phyloP scores from a whole-genome alignment of 1,284 basidiomycete genomes.

The Coniophora puteana region DNA sequence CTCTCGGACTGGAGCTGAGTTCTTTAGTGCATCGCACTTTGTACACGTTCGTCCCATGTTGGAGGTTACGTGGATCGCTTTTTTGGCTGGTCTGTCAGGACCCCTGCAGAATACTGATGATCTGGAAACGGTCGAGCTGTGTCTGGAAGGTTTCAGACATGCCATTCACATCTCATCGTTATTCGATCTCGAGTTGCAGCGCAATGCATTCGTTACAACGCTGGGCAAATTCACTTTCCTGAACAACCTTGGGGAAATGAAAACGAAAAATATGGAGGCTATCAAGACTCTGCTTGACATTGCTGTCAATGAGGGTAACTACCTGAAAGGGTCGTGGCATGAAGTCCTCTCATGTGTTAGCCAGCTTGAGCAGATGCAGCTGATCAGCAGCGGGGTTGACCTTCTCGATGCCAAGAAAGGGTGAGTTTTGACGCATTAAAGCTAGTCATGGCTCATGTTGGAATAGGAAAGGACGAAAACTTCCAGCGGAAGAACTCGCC shows the following conservation, averaged over 20 bases:
- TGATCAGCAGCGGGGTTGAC: slow-evolving; percentile 86
- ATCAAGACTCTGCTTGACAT: slow-evolving; percentile 93
- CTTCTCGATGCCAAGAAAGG: slow-evolving; percentile 79
- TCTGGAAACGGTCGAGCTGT: slow-evolving; percentile 87
- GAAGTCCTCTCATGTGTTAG: slow-evolving; percentile 95
- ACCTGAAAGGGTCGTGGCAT: slow-evolving; percentile 93
- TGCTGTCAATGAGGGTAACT: slow-evolving; percentile 91
- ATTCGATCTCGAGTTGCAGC: slow-evolving; percentile 93
- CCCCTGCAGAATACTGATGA: slow-evolving; percentile 93
- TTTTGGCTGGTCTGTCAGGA: slow-evolving; percentile 89
- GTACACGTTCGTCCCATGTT: slow-evolving; percentile 97
- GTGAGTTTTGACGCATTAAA: slow-evolving; percentile 37
- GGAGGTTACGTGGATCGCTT: slow-evolving; percentile 97
- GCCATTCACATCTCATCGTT: slow-evolving; percentile 93
- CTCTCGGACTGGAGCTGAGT: slow-evolving; percentile 74
- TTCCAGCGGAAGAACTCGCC: slow-evolving; percentile 90
- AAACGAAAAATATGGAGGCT: slow-evolving; percentile 97
- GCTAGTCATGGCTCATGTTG: slow-evolving; percentile 8
- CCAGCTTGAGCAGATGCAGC: slow-evolving; percentile 95
- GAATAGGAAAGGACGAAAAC: slow-evolving; percentile 57
- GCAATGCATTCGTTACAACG: slow-evolving; percentile 97
- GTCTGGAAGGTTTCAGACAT: slow-evolving; percentile 90
- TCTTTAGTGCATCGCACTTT: slow-evolving; percentile 92
- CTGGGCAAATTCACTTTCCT: slow-evolving; percentile 96
- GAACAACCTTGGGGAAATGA: slow-evolving; percentile 97